Conservation (phyloP, 352 stramenopile genomes). For the Pythium dissimile region DNA sequence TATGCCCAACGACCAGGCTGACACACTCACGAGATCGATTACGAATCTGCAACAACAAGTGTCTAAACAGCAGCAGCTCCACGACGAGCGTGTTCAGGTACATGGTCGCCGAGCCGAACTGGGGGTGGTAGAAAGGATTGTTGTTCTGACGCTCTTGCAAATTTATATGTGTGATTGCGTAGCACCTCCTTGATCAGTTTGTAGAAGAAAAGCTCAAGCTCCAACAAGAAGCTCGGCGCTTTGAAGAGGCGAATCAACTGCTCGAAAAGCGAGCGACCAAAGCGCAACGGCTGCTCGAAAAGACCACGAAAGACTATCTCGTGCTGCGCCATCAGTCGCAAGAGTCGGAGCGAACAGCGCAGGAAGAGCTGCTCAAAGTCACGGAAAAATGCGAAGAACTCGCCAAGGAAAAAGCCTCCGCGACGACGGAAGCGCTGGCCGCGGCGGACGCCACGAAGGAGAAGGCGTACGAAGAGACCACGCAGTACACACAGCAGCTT, state of each 20-base stretch:
- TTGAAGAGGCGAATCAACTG: conserved; percentile 31
- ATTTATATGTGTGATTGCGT: neutral
- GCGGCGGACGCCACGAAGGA: conserved; percentile 47
- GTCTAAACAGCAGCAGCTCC: conserved; percentile 42
- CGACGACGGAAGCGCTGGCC: conserved; percentile 36
- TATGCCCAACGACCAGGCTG: conserved; percentile 67
- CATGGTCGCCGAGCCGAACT: neutral
- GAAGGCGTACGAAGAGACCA: conserved; percentile 50
- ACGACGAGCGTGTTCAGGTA: conserved; percentile 61
- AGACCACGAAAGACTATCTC: conserved; percentile 78
- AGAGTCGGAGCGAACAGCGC: conserved; percentile 47
- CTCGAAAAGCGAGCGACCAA: conserved; percentile 54
- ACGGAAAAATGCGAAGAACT: conserved; percentile 39
- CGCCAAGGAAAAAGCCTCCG: conserved; percentile 35
- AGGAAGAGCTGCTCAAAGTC: conserved; percentile 51
- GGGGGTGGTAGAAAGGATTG: neutral
- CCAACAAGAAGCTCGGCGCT: conserved; percentile 28
- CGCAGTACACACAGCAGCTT: conserved; percentile 50
- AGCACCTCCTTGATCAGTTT: conserved; percentile 55
- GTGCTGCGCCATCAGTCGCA: conserved; percentile 67
- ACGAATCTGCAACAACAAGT: conserved; percentile 64
- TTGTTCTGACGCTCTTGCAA: neutral
- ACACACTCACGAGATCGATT: conserved; percentile 43
- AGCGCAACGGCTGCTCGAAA: conserved; percentile 49
- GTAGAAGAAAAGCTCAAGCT: conserved; percentile 54